A percentile compares a stretch with the other conserved stretches of the same genome.
Evolutionary conservation across 2,329 filamentous ascomycete species (phyloP).

Genomic region (Phyllachora maydis): DNA sequence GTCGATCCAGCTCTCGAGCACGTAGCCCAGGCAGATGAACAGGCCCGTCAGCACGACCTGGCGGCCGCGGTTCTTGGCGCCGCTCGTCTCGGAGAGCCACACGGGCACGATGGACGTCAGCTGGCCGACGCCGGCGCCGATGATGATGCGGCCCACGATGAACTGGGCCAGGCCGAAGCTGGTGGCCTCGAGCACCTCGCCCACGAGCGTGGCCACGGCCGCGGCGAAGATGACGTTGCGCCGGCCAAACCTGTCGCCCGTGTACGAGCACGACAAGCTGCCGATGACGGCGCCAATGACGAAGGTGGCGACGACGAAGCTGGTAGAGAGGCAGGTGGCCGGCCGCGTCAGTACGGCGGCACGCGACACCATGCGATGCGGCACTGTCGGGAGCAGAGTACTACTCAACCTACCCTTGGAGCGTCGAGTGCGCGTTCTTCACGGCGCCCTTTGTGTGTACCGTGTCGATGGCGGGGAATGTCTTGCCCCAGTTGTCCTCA

Average conservation of each 20-base stretch:
- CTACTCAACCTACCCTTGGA: too few relatives aligned
- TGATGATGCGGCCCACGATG: conserved; percentile 17
- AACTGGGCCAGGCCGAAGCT: conserved; percentile 18
- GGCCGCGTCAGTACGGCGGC: too few relatives aligned
- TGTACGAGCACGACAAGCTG: conserved; percentile 13
- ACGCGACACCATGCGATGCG: too few relatives aligned
- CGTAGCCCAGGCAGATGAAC: neutral
- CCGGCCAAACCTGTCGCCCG: conserved; percentile 18
- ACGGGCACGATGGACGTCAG: conserved; percentile 18
- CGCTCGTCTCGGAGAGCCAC: conserved; percentile 17
- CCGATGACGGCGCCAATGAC: conserved; percentile 15
- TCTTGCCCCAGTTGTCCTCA: conserved; percentile 12
- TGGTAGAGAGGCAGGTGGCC: too few relatives aligned
- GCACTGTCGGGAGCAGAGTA: too few relatives aligned
- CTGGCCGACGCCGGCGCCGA: conserved; percentile 16
- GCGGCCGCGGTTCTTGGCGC: conserved; percentile 19
- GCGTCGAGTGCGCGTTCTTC: conserved; percentile 12
- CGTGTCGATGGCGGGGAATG: conserved; percentile 17
- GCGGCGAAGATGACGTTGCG: conserved; percentile 17
- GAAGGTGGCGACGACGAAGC: conserved; percentile 14
- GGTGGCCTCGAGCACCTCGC: conserved; percentile 17
- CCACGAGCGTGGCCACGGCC: conserved; percentile 17
- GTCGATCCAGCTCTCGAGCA: neutral
- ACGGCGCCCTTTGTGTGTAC: conserved; percentile 11
- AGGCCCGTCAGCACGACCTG: conserved; percentile 15